Conservation (phyloP, 225 moss, liverwort and hornwort genomes). For the Sphagnum contortum region DNA sequence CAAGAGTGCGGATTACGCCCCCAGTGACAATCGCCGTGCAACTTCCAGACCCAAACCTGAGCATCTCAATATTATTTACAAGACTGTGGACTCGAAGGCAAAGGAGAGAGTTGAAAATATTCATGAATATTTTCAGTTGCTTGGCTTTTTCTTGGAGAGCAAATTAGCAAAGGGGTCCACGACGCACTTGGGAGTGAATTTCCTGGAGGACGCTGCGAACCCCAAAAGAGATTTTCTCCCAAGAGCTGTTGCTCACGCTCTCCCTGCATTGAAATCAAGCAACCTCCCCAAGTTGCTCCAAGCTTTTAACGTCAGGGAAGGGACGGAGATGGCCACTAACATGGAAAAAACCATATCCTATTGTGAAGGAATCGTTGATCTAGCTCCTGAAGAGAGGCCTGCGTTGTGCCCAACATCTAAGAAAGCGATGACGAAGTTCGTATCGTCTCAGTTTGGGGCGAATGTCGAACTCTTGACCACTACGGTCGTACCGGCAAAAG, state of each 20-base stretch:
- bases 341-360: not conserved
- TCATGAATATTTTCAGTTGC: no score
- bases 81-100: no score
- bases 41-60: no score
- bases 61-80: no score
- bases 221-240: no score
- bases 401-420: not conserved
- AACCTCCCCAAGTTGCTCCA: not conserved
- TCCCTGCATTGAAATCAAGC: not conserved
- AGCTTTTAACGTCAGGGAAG: not conserved
- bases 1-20: no score
- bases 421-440: not conserved
- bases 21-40: no score
- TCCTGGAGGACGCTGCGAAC: no score
- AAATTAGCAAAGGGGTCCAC: no score
- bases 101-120: no score
- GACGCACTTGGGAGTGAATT: no score
- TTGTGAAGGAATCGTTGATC: not conserved
- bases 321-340: not conserved
- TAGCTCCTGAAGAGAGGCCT: not conserved
- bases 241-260: not conserved
- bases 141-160: no score
- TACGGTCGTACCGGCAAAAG: constrained; percentile 7
- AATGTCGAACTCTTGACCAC: constrained; percentile 9
- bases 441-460: not conserved